Percentiles rank a stretch among this genome's conserved stretches.
Evolutionary conservation across 208 protist genomes (phyloP).

Genomic region (Crithidia mellificae): DNA sequence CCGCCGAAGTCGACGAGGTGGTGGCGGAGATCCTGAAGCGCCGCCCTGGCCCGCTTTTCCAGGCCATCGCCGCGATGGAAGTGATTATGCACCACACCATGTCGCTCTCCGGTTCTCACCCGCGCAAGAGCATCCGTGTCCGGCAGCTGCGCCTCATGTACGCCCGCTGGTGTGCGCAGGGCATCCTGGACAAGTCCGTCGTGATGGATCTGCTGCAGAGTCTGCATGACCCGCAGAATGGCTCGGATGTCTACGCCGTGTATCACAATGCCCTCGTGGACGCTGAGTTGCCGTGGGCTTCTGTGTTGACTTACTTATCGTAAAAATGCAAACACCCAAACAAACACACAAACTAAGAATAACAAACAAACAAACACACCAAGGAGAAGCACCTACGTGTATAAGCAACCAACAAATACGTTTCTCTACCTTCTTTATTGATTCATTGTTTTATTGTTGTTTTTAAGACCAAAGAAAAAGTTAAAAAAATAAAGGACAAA

Average conservation of each 20-base stretch:
- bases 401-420: too few species aligned
- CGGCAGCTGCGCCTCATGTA: constrained; percentile 53
- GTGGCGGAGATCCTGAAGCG: constrained; percentile 44
- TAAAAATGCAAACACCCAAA: constrained; percentile 3
- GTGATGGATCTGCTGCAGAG: constrained; percentile 49
- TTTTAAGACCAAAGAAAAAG: too few species aligned
- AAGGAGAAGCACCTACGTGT: too few species aligned
- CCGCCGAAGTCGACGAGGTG: constrained; percentile 46
- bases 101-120: constrained; percentile 23
- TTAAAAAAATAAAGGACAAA: too few species aligned
- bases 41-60: constrained; percentile 38
- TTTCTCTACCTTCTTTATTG: too few species aligned
- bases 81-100: constrained; percentile 67
- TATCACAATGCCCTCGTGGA: constrained; percentile 54
- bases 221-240: constrained; percentile 29
- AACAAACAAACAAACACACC: not conserved
- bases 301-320: constrained; percentile 38
- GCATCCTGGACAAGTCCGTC: constrained; percentile 39
- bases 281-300: constrained; percentile 39
- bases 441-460: too few species aligned
- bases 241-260: constrained; percentile 39
- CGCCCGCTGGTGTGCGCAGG: constrained; percentile 50
- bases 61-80: constrained; percentile 71
- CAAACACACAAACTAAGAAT: not conserved
- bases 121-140: constrained; percentile 40